phyloP scores from a whole-genome alignment of 108 stramenopile genomes.

The Pseudonitzschia pungens region DNA sequence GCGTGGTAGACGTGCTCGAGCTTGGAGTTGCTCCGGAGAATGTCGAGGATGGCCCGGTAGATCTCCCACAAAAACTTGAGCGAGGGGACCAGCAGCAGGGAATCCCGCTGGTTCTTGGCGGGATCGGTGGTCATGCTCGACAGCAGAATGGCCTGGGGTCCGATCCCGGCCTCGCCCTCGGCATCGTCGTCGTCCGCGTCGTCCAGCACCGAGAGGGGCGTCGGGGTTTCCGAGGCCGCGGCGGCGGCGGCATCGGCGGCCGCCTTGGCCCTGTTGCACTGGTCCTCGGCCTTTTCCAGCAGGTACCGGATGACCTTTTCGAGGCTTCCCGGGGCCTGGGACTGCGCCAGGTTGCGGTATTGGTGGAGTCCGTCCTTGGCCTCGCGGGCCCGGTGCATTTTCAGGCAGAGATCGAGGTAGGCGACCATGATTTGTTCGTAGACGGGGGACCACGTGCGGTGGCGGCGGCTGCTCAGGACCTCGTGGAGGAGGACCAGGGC shows the following conservation, averaged over 20 bases:
- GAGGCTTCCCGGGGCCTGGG: constrained; percentile 91
- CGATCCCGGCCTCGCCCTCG: constrained; percentile 86
- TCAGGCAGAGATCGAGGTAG: constrained; percentile 92
- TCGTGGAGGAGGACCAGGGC: constrained; percentile 77
- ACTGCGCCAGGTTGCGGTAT: constrained; percentile 93
- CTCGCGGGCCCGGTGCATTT: constrained; percentile 77
- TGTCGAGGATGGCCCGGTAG: constrained; percentile 95
- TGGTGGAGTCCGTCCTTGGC: constrained; percentile 99
- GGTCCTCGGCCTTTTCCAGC: constrained; percentile 72
- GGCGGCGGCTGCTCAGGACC: constrained; percentile 71
- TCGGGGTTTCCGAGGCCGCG: constrained; percentile 33
- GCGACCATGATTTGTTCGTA: constrained; percentile 94
- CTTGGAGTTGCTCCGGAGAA: constrained; percentile 89
- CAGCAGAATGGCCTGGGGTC: constrained; percentile 89
- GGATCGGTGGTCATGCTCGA: constrained; percentile 95
- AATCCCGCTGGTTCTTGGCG: constrained; percentile 86
- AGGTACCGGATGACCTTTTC: constrained; percentile 94
- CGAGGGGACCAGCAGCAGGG: constrained; percentile 86
- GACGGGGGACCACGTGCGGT: constrained; percentile 92
- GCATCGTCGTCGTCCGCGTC: constrained; percentile 58
- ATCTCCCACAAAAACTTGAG: constrained; percentile 99
- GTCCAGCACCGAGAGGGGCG: constrained; percentile 1
- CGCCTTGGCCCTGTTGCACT: constrained; percentile 77
- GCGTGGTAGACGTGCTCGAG: constrained; percentile 94
- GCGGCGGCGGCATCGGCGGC: constrained; percentile 50